Conservation (phyloP, 805 yeast genomes). For the Candida germanica region DNA sequence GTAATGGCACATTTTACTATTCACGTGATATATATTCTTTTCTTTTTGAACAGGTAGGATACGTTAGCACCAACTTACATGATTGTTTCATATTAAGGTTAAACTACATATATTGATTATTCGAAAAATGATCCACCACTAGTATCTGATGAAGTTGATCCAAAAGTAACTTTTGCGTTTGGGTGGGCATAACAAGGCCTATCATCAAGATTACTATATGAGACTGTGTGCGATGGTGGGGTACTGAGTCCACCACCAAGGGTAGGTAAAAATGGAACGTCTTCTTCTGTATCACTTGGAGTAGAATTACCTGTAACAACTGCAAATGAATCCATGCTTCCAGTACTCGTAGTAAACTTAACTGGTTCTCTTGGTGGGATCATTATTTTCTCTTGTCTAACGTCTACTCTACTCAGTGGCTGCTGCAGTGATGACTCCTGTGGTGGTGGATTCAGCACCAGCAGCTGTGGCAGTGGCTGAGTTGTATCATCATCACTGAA, state of each 20-base stretch:
- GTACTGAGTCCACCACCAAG: conserved; percentile 30
- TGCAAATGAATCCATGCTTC: neutral
- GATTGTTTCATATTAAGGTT: no score
- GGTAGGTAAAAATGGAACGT: conserved; percentile 26
- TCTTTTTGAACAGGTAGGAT: no score
- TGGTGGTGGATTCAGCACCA: neutral
- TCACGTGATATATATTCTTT: no score
- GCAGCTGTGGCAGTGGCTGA: neutral
- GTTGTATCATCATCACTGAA: conserved; percentile 26
- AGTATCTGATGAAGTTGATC: conserved; percentile 8
- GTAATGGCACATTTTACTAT: no score
- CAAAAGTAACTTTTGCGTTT: conserved; percentile 32
- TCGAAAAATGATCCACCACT: conserved; percentile 2
- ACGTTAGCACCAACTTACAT: no score
- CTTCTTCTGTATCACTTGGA: conserved; percentile 21
- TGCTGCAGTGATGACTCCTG: neutral
- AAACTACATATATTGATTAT: neutral
- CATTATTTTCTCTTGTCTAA: neutral
- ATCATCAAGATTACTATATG: conserved; percentile 27
- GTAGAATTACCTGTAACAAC: conserved; percentile 2
- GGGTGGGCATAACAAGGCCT: conserved; percentile 44
- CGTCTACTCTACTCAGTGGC: neutral
- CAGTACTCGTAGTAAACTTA: neutral
- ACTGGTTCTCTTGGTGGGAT: neutral
- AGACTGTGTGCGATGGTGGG: conserved; percentile 21